These are phyloP conservation scores for Boletus rex-veris DNA, from an alignment of 768 basidiomycete genomes.

Conservation along the genomic window DNA sequence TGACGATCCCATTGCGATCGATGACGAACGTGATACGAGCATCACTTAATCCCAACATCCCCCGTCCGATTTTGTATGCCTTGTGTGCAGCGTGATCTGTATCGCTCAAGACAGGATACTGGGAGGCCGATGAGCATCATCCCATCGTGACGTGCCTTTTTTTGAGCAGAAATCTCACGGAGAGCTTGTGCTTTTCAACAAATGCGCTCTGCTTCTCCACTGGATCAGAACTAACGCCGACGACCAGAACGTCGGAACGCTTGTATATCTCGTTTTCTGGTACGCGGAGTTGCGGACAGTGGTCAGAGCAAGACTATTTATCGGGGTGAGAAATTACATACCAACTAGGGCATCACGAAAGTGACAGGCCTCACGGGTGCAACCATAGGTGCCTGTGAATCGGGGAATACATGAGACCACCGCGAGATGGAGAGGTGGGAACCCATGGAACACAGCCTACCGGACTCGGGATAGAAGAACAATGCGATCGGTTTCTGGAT, in stretches of 20 bases:
- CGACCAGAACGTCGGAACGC: constrained; percentile 56
- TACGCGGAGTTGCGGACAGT: too few species aligned
- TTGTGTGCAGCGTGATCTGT: constrained; percentile 56
- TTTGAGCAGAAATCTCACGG: constrained; percentile 39
- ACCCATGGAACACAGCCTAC: constrained; percentile 35
- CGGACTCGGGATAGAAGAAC: constrained; percentile 77
- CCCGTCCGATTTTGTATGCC: constrained; percentile 63
- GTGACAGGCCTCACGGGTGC: constrained; percentile 78
- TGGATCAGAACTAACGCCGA: constrained; percentile 73
- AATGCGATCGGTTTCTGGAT: constrained; percentile 54
- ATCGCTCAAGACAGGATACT: constrained; percentile 84
- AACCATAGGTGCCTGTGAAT: constrained; percentile 61
- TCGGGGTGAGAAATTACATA: constrained; percentile 29
- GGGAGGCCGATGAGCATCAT: neutral
- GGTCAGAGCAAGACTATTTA: neutral
- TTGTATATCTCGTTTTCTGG: constrained; percentile 65
- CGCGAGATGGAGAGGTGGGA: neutral
- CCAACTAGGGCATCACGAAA: constrained; percentile 77
- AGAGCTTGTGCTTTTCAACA: constrained; percentile 65
- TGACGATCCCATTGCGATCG: constrained; percentile 64
- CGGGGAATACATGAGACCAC: neutral
- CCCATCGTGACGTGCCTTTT: neutral
- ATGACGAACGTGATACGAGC: constrained; percentile 76
- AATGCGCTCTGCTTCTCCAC: constrained; percentile 73
- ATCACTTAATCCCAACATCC: constrained; percentile 60